Percentiles rank a stretch among this genome's conserved stretches.
Evolutionary conservation across 192 early-diverging fungal species (phyloP).

Genomic region (Pilobolus umbonatus): DNA sequence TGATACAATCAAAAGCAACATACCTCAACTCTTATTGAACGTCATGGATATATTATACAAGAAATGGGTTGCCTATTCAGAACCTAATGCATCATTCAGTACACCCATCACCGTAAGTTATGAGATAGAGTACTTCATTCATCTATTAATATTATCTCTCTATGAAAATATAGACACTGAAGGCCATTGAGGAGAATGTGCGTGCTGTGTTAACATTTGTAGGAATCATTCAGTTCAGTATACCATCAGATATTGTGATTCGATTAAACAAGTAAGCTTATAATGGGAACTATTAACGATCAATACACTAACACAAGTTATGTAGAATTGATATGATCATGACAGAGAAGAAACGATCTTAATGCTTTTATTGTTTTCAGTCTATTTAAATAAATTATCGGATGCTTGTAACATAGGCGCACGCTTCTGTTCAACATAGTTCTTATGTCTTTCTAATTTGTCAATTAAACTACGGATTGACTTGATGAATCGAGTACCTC

Average conservation of each 20-base stretch:
- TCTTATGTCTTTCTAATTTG: constrained; percentile 78
- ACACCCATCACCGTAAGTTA: too few relatives aligned
- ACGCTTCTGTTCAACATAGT: constrained; percentile 73
- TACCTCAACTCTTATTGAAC: constrained; percentile 71
- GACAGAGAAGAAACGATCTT: too few relatives aligned
- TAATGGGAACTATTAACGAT: too few relatives aligned
- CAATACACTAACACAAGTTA: too few relatives aligned
- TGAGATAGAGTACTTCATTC: too few relatives aligned
- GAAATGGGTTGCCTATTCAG: constrained; percentile 25
- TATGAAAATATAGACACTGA: constrained; percentile 2
- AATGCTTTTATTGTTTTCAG: too few relatives aligned
- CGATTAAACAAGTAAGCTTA: constrained; percentile 59
- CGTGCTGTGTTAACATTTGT: constrained; percentile 75
- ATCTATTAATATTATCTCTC: too few relatives aligned
- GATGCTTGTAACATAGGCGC: constrained; percentile 60
- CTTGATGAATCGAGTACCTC: constrained; percentile 72
- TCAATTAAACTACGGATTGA: constrained; percentile 75
- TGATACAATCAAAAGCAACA: constrained; percentile 63
- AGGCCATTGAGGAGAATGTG: constrained; percentile 26
- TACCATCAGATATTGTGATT: constrained; percentile 75
- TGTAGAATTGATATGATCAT: too few relatives aligned
- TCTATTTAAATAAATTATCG: constrained; percentile 46
- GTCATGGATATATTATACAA: constrained; percentile 65
- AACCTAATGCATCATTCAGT: too few relatives aligned
- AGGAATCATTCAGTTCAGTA: constrained; percentile 79